Evolutionary conservation across 1,284 basidiomycete genomes (phyloP).

Genomic region (Cryptococcus sp.): DNA sequence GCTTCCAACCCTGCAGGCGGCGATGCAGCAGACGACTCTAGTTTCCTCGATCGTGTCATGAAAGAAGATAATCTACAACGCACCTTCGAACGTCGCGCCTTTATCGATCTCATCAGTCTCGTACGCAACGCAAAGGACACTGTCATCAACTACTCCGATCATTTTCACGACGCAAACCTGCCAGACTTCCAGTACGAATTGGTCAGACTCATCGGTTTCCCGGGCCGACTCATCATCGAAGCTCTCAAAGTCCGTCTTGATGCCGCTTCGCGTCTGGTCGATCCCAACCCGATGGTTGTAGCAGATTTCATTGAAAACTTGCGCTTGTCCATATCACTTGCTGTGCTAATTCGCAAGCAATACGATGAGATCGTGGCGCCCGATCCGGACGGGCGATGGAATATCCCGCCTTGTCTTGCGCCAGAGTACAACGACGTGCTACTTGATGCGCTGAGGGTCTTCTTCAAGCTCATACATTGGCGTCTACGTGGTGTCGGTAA

Average conservation of each 20-base stretch:
- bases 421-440: conserved; percentile 88
- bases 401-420: conserved; percentile 80
- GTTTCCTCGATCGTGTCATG: conserved; percentile 90
- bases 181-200: conserved; percentile 92
- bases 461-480: conserved; percentile 93
- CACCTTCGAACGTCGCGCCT: conserved; percentile 90
- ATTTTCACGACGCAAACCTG: conserved; percentile 67
- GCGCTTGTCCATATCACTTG: conserved; percentile 85
- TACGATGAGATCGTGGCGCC: conserved; percentile 86
- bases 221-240: conserved; percentile 90
- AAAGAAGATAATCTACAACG: conserved; percentile 94
- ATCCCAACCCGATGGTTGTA: conserved; percentile 82
- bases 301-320: conserved; percentile 96
- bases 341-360: conserved; percentile 91
- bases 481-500: conserved; percentile 92
- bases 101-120: conserved; percentile 82
- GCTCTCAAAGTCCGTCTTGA: conserved; percentile 85
- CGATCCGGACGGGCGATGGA: conserved; percentile 85
- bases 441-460: conserved; percentile 81
- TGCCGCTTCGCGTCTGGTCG: conserved; percentile 84
- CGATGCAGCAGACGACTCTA: conserved; percentile 61
- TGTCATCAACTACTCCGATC: conserved; percentile 67
- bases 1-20: conserved; percentile 31
- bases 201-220: conserved; percentile 91
- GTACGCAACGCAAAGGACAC: conserved; percentile 84